Base-by-base conservation (phyloP, 345 rosid species). In the Gossypium bickii region DNA sequence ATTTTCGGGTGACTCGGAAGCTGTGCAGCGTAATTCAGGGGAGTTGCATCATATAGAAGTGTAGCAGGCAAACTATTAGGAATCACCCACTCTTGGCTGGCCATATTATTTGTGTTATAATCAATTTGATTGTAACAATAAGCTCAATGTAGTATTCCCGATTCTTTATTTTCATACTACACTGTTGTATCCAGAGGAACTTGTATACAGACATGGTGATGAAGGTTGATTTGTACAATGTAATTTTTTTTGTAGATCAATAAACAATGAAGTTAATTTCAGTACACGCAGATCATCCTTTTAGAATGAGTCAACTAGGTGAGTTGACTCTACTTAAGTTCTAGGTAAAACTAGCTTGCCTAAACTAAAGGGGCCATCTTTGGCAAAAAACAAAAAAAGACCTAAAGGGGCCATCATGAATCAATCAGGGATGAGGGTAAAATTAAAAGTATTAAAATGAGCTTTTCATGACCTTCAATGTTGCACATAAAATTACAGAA, bases 1-100 rank as follows among this genome's bases (percentile, higher is more conserved):
- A 15, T 51, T 78, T 67, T 41, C 18, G 49, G 16, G 38, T 38
- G 55, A 78, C 29, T 52, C 43, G n/a, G 77, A 78, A 48, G 76
- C 17, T 12, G 29, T 51, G 34, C 70, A 72, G 25, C 76, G 76
- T 25, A 55, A 63, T 47, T 34, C 71, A 2, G 82, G 74, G 48
- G 77, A 12, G 62, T 45, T 82, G 77, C 85, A 76, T 25, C 76
- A 64, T 18, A 48, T 85, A 3, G 76, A 78, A 75, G 85, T 82
- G 25, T 87, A 79, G 73, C 27, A 12, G 18, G 63, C 38, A 53
- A 43, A 52, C 27, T 16, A 20, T 43, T 17, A 7, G 8, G 47
- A 2, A 41, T 56, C 49, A 71, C 38, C 17, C 25, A 4, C 29
- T 41, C 18, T 13, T 15, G 57, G 11, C 43, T 49, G 34, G 22